A percentile compares a stretch with the other conserved stretches of the same genome.
Evolutionary conservation across 2,329 filamentous ascomycete genomes (phyloP).

Genomic region (Neonectria sp.): DNA sequence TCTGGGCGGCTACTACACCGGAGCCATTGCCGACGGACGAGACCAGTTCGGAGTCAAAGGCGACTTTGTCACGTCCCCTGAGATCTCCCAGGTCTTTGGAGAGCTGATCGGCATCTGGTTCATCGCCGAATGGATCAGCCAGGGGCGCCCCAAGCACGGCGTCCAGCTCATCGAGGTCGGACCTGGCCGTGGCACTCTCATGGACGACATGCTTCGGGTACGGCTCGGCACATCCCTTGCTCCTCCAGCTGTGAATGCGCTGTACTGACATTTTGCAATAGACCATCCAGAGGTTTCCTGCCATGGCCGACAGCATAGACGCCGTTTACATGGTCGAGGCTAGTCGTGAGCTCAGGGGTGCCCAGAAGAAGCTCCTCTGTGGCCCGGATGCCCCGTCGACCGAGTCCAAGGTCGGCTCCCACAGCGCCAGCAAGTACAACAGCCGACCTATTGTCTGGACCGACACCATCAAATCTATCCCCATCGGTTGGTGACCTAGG

Average conservation of each 20-base stretch:
- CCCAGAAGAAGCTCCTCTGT: constrained; percentile 88
- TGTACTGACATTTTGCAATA: constrained; percentile 52
- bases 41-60: constrained; percentile 95
- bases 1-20: constrained; percentile 93
- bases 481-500: constrained; percentile 67
- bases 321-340: constrained; percentile 96
- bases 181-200: constrained; percentile 93
- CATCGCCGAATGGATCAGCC: constrained; percentile 95
- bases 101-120: constrained; percentile 96
- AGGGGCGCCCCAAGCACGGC: constrained; percentile 80
- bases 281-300: constrained; percentile 88
- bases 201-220: constrained; percentile 96
- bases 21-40: constrained; percentile 74
- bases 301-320: constrained; percentile 82
- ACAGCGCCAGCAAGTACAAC: constrained; percentile 82
- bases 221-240: constrained; percentile 48
- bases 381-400: constrained; percentile 77
- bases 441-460: constrained; percentile 88
- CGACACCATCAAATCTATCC: constrained; percentile 88
- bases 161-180: constrained; percentile 95
- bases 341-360: constrained; percentile 81
- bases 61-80: constrained; percentile 96
- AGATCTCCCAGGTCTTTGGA: constrained; percentile 97
- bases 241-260: background rate
- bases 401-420: constrained; percentile 80